These are phyloP conservation scores for Alternaria panax DNA, from an alignment of 2,329 filamentous ascomycete species.

Conservation along the genomic window DNA sequence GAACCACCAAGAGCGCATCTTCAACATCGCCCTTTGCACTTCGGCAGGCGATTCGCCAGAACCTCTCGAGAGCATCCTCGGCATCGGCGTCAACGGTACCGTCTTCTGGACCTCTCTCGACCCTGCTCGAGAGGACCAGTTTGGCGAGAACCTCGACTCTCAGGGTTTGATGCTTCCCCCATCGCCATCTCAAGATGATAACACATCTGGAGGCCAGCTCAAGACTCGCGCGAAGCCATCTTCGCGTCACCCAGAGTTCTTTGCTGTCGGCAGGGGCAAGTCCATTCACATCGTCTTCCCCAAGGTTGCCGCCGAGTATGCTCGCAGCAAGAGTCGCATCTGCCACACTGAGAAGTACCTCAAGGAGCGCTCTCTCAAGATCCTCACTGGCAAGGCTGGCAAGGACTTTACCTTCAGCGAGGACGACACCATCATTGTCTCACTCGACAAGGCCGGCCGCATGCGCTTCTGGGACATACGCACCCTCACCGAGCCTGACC, in stretches of 20 bases:
- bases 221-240: slow-evolving; percentile 95
- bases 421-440: slow-evolving; percentile 92
- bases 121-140: slow-evolving; percentile 59
- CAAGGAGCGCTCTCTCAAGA: slow-evolving; percentile 86
- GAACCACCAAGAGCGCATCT: slow-evolving; percentile 89
- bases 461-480: slow-evolving; percentile 99
- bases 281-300: slow-evolving; percentile 88
- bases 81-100: slow-evolving; percentile 90
- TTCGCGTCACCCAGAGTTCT: slow-evolving; percentile 87
- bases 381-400: slow-evolving; percentile 95
- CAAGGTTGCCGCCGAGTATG: slow-evolving; percentile 61
- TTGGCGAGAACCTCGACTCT: slow-evolving; percentile 80
- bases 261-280: slow-evolving; percentile 94
- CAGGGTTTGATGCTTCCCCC: slow-evolving; percentile 91
- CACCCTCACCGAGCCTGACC: slow-evolving; percentile 67
- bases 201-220: slow-evolving; percentile 87
- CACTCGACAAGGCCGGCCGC: slow-evolving; percentile 93
- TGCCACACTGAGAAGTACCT: slow-evolving; percentile 90
- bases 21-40: slow-evolving; percentile 86
- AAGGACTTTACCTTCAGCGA: slow-evolving; percentile 99
- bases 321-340: slow-evolving; percentile 60
- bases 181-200: slow-evolving; percentile 83
- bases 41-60: slow-evolving; percentile 59
- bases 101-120: slow-evolving; percentile 90
- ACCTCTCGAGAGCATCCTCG: slow-evolving; percentile 76